phyloP scores from a whole-genome alignment of 1,139 yeast genomes.

The Magnusiomyces suaveolens region DNA sequence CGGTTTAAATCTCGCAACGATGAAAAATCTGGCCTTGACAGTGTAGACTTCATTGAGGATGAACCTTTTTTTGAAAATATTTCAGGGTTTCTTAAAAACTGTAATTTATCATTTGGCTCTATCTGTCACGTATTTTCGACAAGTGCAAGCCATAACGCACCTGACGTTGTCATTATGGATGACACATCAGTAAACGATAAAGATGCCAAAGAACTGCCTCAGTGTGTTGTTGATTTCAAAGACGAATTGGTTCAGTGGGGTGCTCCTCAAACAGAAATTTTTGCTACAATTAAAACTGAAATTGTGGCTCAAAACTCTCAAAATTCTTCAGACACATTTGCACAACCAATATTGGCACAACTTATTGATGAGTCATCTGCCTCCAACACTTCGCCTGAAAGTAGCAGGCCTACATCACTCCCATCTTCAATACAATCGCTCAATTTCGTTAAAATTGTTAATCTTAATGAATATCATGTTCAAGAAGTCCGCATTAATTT shows the following conservation, averaged over 20 bases:
- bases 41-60: conserved; percentile 22
- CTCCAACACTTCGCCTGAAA: conserved; percentile 18
- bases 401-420: conserved; percentile 16
- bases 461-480: conserved; percentile 35
- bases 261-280: conserved; percentile 26
- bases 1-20: conserved; percentile 25
- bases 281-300: conserved; percentile 16
- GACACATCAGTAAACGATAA: not conserved
- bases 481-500: conserved; percentile 37
- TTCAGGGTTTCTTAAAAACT: conserved; percentile 20
- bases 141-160: too few species aligned
- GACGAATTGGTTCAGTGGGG: conserved; percentile 39
- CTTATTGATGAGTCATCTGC: conserved; percentile 28
- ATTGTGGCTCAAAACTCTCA: conserved; percentile 14
- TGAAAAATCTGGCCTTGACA: conserved; percentile 31
- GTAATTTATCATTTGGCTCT: conserved; percentile 19
- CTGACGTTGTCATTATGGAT: not conserved
- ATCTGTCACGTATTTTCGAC: conserved; percentile 18
- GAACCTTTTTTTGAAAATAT: conserved; percentile 28
- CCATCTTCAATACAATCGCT: conserved; percentile 23
- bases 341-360: conserved; percentile 32
- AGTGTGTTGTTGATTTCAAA: conserved; percentile 33
- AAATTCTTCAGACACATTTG: conserved; percentile 3
- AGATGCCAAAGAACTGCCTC: conserved; percentile 16
- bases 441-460: conserved; percentile 31